These are phyloP conservation scores for Neurospora sp. DNA, from an alignment of 495 filamentous ascomycete genomes.

Conservation along the genomic window DNA sequence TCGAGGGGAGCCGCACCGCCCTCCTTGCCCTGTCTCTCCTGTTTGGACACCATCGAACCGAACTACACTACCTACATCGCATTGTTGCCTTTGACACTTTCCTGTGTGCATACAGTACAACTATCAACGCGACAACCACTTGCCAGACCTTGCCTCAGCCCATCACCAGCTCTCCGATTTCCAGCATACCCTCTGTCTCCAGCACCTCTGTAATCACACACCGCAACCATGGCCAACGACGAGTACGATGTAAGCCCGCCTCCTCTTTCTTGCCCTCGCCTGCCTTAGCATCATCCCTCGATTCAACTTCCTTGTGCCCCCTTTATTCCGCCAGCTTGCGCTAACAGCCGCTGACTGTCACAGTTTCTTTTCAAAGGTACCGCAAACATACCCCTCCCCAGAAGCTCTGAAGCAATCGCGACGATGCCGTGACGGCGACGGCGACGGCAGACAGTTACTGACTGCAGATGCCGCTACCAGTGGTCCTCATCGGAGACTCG, in stretches of 20 bases:
- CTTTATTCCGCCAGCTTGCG: constrained; percentile 5
- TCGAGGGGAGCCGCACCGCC: constrained; percentile 23
- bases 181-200: background rate
- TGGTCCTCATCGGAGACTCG: constrained; percentile 97
- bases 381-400: constrained; percentile 3
- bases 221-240: constrained; percentile 86
- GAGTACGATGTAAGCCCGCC: constrained; percentile 89
- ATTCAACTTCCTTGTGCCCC: background rate
- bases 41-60: constrained; percentile 10
- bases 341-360: constrained; percentile 24
- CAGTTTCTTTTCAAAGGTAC: constrained; percentile 99
- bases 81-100: constrained; percentile 2
- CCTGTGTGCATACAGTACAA: constrained; percentile 9
- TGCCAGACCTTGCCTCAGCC: constrained; percentile 6
- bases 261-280: background rate
- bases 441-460: background rate
- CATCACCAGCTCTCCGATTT: constrained; percentile 9
- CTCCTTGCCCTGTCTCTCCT: constrained; percentile 21
- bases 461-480: constrained; percentile 41
- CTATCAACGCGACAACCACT: background rate
- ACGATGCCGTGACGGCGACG: background rate
- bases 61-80: background rate
- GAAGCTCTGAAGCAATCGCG: background rate
- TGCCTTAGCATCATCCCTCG: background rate
- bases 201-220: constrained; percentile 8